These are phyloP conservation scores for Metschnikowia vanudenii DNA, from an alignment of 805 yeast genomes.

Conservation along the genomic window DNA sequence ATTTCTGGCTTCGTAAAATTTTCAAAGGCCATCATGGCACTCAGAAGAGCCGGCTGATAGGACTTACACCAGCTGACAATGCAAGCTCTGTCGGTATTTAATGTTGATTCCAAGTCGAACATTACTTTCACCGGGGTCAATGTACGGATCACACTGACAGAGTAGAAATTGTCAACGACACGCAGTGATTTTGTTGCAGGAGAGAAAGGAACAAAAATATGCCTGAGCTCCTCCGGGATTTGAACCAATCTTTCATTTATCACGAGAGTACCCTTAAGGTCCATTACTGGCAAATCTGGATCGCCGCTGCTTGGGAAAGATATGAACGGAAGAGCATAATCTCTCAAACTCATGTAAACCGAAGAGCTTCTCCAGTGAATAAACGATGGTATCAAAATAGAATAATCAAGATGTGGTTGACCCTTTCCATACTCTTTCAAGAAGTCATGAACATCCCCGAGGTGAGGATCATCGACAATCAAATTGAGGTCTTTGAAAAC, in stretches of 20 bases:
- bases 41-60: constrained; percentile 56
- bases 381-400: constrained; percentile 53
- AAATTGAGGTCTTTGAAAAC: constrained; percentile 32
- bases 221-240: constrained; percentile 43
- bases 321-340: constrained; percentile 48
- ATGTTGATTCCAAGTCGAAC: constrained; percentile 46
- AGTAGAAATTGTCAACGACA: constrained; percentile 49
- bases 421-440: constrained; percentile 40
- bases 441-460: constrained; percentile 38
- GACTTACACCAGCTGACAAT: constrained; percentile 64
- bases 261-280: constrained; percentile 46
- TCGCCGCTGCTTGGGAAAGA: constrained; percentile 43
- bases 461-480: constrained; percentile 25
- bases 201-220: constrained; percentile 57
- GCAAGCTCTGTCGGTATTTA: constrained; percentile 48
- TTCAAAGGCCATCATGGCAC: constrained; percentile 44
- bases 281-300: constrained; percentile 26
- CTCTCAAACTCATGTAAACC: constrained; percentile 20
- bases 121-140: constrained; percentile 60
- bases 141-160: constrained; percentile 58
- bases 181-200: constrained; percentile 36
- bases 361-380: constrained; percentile 32
- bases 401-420: constrained; percentile 54
- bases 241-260: constrained; percentile 55
- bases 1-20: constrained; percentile 46